phyloP scores from a whole-genome alignment of 192 early-diverging fungal genomes.

The Podila minutissima region DNA sequence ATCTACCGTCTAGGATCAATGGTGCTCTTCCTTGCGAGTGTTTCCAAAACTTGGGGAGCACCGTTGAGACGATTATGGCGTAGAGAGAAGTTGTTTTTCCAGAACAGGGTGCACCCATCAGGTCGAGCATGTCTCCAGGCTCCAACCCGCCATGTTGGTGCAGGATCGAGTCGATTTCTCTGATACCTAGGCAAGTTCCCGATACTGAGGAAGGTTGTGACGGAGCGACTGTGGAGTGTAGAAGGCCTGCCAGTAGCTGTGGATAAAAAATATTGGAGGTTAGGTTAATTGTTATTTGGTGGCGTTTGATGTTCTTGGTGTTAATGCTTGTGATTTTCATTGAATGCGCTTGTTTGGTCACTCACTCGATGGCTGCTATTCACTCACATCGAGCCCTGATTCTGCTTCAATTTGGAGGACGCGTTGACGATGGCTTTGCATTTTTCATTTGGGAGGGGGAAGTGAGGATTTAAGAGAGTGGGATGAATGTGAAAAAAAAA shows the following conservation, averaged over 20 bases:
- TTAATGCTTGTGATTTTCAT: background rate
- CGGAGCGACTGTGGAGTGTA: background rate
- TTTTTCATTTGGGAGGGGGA: background rate
- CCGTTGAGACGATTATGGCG: constrained; percentile 37
- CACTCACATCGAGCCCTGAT: constrained; percentile 36
- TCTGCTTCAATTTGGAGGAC: constrained; percentile 28
- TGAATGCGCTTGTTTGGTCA: too few relatives aligned
- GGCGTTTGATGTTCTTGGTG: background rate
- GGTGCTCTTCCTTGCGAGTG: constrained; percentile 14
- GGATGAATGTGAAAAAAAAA: background rate
- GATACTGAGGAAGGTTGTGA: background rate
- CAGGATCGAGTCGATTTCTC: constrained; percentile 29
- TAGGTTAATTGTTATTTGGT: background rate
- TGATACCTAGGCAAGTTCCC: constrained; percentile 12
- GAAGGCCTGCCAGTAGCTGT: background rate
- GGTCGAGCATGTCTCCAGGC: constrained; percentile 40
- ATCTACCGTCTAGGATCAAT: constrained; percentile 3
- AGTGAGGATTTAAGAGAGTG: background rate
- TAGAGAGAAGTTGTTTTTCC: constrained; percentile 39
- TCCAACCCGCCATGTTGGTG: constrained; percentile 4
- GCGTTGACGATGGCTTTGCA: background rate
- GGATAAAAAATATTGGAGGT: background rate
- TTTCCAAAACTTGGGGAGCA: constrained; percentile 36
- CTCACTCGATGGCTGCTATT: too few relatives aligned
- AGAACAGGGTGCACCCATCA: constrained; percentile 17